Base-by-base conservation (phyloP, 345 rosid genomes). In the Gynandropsis gynandra region DNA sequence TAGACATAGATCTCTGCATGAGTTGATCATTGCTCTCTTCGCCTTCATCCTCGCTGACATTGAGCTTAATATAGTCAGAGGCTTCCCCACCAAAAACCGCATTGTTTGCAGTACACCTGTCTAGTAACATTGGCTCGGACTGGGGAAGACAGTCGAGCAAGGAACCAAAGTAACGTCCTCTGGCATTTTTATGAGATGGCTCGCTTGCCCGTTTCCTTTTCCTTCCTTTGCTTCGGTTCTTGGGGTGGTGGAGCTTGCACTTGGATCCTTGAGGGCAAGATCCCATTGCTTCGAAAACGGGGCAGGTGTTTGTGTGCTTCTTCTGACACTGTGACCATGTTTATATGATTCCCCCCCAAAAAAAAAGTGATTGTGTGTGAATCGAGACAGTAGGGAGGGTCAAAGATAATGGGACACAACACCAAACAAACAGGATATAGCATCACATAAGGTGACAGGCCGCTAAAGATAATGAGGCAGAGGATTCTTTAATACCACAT, bases 221-320 rank as follows among this genome's bases (percentile, higher is more conserved):
- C 71, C 70, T 85, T 54, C 73, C 83, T 71, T 64, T 77, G 72
- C 61, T 65, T 50, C 63, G 75, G 11, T 58, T 68, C 69, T 80
- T 89, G 8, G 95, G 97, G 64, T 89, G 95, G 71, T 85, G 95
- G 61, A 85, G 93, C 75, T 81, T 85, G 85, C 97, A 85, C 62
- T 83, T 83, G 42, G 83, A 68, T 67, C 93, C 97, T 53, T 73
- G 76, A 37, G 85, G 66, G 70, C 97, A 89, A 40, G 74, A 75
- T 51, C 97, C 93, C 14, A 77, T 83, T 29, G 85, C 83, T 69
- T 83, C 82, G 29, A 74, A 85, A 36, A 44, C 52, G 14, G 97
- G 95, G 76, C 97, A 89, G 52, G 72, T 79, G 59, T 79, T 77
- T 67, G 82, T 85, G 80, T 89, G 97, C 85, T 83, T 89, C 85